These are phyloP conservation scores for Pseudogymnoascus sp. DNA, from an alignment of 2,329 filamentous ascomycete species.

Conservation along the genomic window DNA sequence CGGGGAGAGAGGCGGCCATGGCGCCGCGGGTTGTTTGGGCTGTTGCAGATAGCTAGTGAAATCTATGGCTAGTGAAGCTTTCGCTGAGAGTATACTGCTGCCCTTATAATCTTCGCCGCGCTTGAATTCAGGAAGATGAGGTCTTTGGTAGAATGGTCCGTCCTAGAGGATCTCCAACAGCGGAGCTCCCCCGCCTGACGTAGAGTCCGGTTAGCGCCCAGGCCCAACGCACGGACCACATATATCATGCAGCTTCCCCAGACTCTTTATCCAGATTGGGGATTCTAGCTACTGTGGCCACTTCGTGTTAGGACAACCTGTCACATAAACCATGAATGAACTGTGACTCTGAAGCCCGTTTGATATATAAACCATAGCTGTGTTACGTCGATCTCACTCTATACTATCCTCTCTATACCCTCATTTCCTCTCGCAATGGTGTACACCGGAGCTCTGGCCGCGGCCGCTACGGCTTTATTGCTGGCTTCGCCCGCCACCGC, in stretches of 20 bases:
- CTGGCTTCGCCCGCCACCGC: conserved; percentile 57
- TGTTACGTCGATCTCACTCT: not conserved
- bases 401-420: not conserved
- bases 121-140: not conserved
- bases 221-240: not conserved
- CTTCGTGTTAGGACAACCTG: not conserved
- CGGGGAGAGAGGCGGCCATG: conserved; percentile 68
- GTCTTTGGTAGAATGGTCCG: not conserved
- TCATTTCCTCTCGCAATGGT: conserved; percentile 39
- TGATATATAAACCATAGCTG: conserved; percentile 9
- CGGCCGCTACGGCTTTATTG: conserved; percentile 54
- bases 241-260: conserved; percentile 4
- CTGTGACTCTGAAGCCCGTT: not conserved
- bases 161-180: not conserved
- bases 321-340: conserved; percentile 5
- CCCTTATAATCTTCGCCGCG: not conserved
- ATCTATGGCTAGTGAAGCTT: not conserved
- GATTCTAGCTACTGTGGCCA: conserved; percentile 8
- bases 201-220: not conserved
- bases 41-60: not conserved
- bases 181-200: conserved; percentile 8
- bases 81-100: not conserved
- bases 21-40: conserved; percentile 15
- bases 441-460: conserved; percentile 42
- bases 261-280: conserved; percentile 6